Evolutionary conservation across 208 protist species (phyloP), one percentile per base, ranked within the genome.

Genomic region (Trypanosoma brucei): DNA sequence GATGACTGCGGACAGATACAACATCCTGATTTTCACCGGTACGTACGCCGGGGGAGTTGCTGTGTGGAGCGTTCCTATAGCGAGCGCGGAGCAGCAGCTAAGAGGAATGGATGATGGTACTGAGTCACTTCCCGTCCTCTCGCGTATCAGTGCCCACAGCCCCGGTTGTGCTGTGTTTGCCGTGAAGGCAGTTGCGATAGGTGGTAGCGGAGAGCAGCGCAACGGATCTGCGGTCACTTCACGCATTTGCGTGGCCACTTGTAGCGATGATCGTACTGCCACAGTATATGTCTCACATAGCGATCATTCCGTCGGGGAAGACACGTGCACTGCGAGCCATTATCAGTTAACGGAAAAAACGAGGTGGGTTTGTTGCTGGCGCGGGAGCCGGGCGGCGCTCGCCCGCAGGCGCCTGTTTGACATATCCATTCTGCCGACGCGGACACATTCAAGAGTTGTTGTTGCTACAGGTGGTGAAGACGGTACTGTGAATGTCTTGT

Each of bases 201-300:
- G 9, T 52, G 48, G 37, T 55, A 8, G 40, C 11, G 36, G 11
- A 37, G 6, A 58, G 50, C 55, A 11, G 2, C 37, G 34, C 34
- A 40, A n/a, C 13, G 14, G 7, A 5, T 33, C 1, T 14, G 46
- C 14, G 45, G 38, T 60, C 44, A 46, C 54, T 3, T 49, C 22
- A 22, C 62, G 64, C 0, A 63, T 71, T 6, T 62, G 38, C 54
- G 50, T 91, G 22, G 83, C 82, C 1, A 89, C 88, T 0, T 88
- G 88, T 62, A 92, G 83, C 61, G 88, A 92, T 55, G 84, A 94
- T 65, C 79, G 84, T 22, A 78, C 75, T 3, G 88, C 78, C 13
- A 71, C 76, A 2, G 44, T 91, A 3, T 87, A 68, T 39, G n/a
- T 67, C 11, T 39, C 58, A n/a, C 37, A 30, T 37, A 7, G 14